These are phyloP conservation scores for Quercus berberidifolia DNA, from an alignment of 306 rosid genomes.

Conservation along the genomic window DNA sequence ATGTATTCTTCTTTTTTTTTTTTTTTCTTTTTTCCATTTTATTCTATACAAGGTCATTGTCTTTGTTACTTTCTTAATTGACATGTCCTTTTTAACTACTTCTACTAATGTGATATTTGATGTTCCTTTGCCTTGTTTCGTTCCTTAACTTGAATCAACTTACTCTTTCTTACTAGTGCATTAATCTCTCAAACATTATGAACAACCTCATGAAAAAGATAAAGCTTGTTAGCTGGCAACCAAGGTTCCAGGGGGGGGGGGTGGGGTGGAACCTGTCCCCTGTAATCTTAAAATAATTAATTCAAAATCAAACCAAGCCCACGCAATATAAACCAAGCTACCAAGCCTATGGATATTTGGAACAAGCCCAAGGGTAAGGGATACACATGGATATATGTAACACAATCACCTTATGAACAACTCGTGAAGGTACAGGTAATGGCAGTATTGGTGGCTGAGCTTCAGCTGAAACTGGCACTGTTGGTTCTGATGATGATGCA, in stretches of 20 bases:
- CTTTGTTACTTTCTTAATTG: too few species aligned
- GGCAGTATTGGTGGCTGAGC: constrained; percentile 81
- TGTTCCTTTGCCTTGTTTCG: too few species aligned
- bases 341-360: neutral
- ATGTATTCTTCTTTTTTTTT: too few species aligned
- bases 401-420: constrained; percentile 44
- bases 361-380: neutral
- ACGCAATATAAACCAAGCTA: neutral
- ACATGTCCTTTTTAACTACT: neutral
- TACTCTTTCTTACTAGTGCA: too few species aligned
- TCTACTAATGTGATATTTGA: too few species aligned
- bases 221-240: neutral
- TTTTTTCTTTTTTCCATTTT: too few species aligned
- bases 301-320: neutral
- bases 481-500: constrained; percentile 37
- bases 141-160: too few species aligned
- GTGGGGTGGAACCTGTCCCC: neutral
- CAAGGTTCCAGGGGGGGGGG: neutral
- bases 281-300: neutral
- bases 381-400: neutral
- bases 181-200: neutral
- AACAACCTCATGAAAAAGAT: neutral
- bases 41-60: too few species aligned
- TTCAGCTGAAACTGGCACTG: constrained; percentile 47
- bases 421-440: constrained; percentile 54